Percentiles rank a stretch among this genome's conserved stretches.
Conservation (phyloP, 2,329 filamentous ascomycete species). For the Alternaria burnsii region DNA sequence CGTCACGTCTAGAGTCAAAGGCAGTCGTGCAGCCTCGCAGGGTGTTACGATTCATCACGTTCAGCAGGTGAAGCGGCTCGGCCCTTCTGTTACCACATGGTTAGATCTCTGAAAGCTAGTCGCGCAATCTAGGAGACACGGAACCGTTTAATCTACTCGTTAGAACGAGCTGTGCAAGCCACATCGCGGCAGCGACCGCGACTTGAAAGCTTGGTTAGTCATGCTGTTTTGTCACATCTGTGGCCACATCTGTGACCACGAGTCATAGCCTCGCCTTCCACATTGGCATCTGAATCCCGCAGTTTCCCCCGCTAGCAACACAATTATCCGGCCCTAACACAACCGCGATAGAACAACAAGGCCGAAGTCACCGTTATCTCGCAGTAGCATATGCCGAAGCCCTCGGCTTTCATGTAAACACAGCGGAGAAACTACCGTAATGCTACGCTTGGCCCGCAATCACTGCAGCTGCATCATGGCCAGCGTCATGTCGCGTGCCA, state of each 20-base stretch:
- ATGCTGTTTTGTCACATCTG: conserved; percentile 5
- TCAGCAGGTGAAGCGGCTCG: conserved; percentile 6
- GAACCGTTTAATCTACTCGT: neutral
- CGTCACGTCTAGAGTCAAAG: neutral
- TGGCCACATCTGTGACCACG: neutral
- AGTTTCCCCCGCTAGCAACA: neutral
- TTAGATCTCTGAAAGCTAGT: neutral
- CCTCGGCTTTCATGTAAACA: conserved; percentile 4
- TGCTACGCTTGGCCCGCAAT: conserved; percentile 2
- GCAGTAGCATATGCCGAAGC: conserved; percentile 12
- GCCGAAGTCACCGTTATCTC: conserved; percentile 8
- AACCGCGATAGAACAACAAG: conserved; percentile 2
- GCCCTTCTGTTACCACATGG: neutral
- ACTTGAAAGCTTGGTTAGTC: neutral
- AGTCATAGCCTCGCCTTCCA: conserved; percentile 8
- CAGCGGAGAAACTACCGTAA: conserved; percentile 6
- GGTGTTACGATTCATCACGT: neutral
- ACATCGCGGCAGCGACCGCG: neutral
- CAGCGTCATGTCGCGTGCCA: neutral
- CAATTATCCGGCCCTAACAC: conserved; percentile 11
- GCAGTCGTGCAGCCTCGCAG: neutral
- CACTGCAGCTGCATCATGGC: neutral
- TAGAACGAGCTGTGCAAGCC: neutral
- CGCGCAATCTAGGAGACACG: neutral
- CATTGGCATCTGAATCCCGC: conserved; percentile 3